These are phyloP conservation scores for Saccharomyces cerevisiae DNA, from an alignment of 805 yeast genomes.

Conservation along the genomic window DNA sequence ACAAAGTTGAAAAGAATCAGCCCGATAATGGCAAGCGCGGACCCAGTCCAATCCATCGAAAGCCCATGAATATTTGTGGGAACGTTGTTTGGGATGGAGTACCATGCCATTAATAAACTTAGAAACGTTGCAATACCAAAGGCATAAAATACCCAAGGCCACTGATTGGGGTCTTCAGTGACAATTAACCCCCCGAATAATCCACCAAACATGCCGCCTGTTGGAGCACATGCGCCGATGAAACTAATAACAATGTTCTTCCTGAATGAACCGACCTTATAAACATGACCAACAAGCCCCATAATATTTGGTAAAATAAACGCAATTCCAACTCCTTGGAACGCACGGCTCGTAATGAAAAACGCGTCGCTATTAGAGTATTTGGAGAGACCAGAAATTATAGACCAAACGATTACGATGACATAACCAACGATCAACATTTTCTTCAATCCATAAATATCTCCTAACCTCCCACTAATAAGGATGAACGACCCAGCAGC, in stretches of 20 bases:
- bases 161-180: slow-evolving; percentile 19
- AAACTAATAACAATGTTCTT: slow-evolving; percentile 45
- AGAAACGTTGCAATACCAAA: slow-evolving; percentile 16
- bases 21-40: slow-evolving; percentile 49
- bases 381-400: slow-evolving; percentile 51
- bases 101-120: slow-evolving; percentile 12
- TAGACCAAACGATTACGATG: slow-evolving; percentile 49
- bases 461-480: slow-evolving; percentile 64
- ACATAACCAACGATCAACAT: slow-evolving; percentile 48
- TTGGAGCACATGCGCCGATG: slow-evolving; percentile 54
- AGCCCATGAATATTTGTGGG: slow-evolving; percentile 20
- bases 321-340: slow-evolving; percentile 56
- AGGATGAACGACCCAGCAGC: slow-evolving; percentile 67
- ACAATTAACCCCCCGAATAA: slow-evolving; percentile 43
- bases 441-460: slow-evolving; percentile 54
- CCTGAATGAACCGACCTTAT: slow-evolving; percentile 39
- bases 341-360: slow-evolving; percentile 46
- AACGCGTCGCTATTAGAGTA: slow-evolving; percentile 43
- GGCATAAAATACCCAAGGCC: slow-evolving; percentile 50
- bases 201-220: slow-evolving; percentile 49
- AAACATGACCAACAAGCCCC: slow-evolving; percentile 44
- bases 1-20: slow-evolving; percentile 57
- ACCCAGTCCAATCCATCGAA: slow-evolving; percentile 46
- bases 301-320: slow-evolving; percentile 50
- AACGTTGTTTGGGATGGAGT: slow-evolving; percentile 25